Percentiles rank a stretch among this genome's conserved stretches.
phyloP scores from a whole-genome alignment of 2,329 filamentous ascomycete species.

The Trichoderma sp. region DNA sequence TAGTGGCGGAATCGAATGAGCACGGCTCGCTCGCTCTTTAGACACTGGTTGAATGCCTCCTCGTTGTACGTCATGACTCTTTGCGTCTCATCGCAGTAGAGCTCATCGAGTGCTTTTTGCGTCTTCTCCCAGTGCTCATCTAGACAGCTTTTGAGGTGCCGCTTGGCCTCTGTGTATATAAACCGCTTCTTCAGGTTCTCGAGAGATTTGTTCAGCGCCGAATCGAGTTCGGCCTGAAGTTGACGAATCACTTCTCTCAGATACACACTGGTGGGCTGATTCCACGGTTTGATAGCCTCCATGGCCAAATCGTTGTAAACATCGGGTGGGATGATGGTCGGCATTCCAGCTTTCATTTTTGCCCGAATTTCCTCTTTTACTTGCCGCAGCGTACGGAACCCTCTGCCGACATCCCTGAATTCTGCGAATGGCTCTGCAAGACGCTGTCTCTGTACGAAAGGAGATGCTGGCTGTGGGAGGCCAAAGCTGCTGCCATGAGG shows the following conservation, averaged over 20 bases:
- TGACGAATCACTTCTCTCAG: slow-evolving; percentile 46
- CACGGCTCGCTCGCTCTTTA: slow-evolving; percentile 43
- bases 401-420: slow-evolving; percentile 39
- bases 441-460: slow-evolving; percentile 11
- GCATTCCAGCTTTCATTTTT: slow-evolving; percentile 56
- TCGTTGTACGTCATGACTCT: slow-evolving; percentile 58
- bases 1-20: slow-evolving; percentile 49
- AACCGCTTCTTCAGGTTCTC: slow-evolving; percentile 44
- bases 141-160: slow-evolving; percentile 45
- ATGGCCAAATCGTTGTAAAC: slow-evolving; percentile 58
- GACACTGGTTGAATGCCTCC: slow-evolving; percentile 45
- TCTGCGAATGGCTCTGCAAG: slow-evolving; percentile 39
- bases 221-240: slow-evolving; percentile 45
- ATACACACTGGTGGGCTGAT: slow-evolving; percentile 48
- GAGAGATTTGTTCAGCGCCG: slow-evolving; percentile 48
- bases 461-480: slow-evolving; percentile 13
- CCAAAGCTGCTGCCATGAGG: slow-evolving; percentile 23
- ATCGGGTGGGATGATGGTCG: slow-evolving; percentile 55
- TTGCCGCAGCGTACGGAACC: slow-evolving; percentile 45
- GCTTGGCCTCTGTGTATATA: slow-evolving; percentile 47
- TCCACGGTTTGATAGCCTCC: slow-evolving; percentile 58
- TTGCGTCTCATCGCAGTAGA: slow-evolving; percentile 52
- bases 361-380: slow-evolving; percentile 54
- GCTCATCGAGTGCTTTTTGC: slow-evolving; percentile 37
- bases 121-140: slow-evolving; percentile 38